Evolutionary conservation across 2,329 filamentous ascomycete species (phyloP).

Genomic region (Coniochaeta sp.): DNA sequence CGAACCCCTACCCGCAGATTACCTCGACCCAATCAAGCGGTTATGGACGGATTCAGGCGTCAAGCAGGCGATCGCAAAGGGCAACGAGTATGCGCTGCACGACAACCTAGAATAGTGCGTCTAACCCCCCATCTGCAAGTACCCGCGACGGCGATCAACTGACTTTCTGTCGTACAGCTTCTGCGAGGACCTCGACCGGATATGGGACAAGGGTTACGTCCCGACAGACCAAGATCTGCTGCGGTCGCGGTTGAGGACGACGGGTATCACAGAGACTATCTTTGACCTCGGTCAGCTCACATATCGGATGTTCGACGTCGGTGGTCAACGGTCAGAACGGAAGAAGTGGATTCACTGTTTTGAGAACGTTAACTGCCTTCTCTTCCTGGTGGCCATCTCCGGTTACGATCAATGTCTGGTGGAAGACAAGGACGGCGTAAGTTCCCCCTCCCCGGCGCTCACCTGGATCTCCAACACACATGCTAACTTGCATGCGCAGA

Average conservation of each 20-base stretch:
- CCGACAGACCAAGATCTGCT: slow-evolving; percentile 93
- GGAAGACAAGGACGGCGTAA: slow-evolving; percentile 90
- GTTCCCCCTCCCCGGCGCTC: slow-evolving; percentile 24
- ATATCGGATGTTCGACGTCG: slow-evolving; percentile 95
- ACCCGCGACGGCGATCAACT: background rate
- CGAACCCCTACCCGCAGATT: slow-evolving; percentile 72
- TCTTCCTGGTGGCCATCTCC: slow-evolving; percentile 92
- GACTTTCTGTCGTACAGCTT: slow-evolving; percentile 50
- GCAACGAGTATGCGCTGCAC: slow-evolving; percentile 93
- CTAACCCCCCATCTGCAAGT: background rate
- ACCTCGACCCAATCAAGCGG: slow-evolving; percentile 71
- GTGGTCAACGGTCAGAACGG: slow-evolving; percentile 83
- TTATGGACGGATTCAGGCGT: slow-evolving; percentile 83
- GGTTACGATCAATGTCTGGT: slow-evolving; percentile 95
- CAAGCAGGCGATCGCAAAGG: slow-evolving; percentile 80
- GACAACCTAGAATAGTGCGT: slow-evolving; percentile 91
- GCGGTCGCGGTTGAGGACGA: slow-evolving; percentile 82
- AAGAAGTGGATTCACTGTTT: slow-evolving; percentile 99
- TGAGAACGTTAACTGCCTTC: slow-evolving; percentile 83
- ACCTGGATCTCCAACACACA: no score
- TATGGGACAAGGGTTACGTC: slow-evolving; percentile 72
- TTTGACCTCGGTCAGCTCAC: slow-evolving; percentile 89
- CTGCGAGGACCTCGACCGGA: slow-evolving; percentile 68
- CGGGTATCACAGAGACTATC: slow-evolving; percentile 90
- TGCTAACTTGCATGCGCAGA: slow-evolving; percentile 39